Evolutionary conservation across 768 basidiomycete genomes (phyloP).

Genomic region (Inosperma sp.): DNA sequence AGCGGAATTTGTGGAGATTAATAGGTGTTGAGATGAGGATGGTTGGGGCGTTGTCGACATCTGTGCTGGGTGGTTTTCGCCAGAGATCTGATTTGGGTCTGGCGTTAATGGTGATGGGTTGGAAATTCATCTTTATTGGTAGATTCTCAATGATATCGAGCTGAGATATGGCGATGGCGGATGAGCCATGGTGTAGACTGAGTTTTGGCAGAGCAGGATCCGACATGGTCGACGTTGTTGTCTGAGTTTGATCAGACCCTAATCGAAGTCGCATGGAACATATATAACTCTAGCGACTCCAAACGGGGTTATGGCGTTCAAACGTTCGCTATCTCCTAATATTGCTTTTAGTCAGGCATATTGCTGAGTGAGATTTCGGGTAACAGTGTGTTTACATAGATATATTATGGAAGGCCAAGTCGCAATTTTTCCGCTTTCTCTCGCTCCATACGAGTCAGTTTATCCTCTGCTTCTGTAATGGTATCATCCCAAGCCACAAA

Average conservation of each 20-base stretch:
- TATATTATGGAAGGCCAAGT: conserved; percentile 50
- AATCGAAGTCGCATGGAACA: background rate
- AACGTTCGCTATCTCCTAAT: no score
- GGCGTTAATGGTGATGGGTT: conserved; percentile 23
- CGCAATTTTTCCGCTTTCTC: conserved; percentile 55
- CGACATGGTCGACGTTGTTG: conserved; percentile 6
- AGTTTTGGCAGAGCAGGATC: conserved; percentile 20
- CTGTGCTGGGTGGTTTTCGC: conserved; percentile 29
- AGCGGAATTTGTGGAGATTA: conserved; percentile 28
- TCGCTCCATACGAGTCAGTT: conserved; percentile 52
- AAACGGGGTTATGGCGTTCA: no score
- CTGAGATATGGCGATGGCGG: conserved; percentile 30
- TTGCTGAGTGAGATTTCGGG: no score
- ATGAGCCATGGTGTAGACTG: conserved; percentile 30
- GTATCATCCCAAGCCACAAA: conserved; percentile 85
- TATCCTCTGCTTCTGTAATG: conserved; percentile 61
- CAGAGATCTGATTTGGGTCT: conserved; percentile 30
- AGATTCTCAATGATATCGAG: conserved; percentile 11
- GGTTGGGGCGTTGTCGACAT: conserved; percentile 30
- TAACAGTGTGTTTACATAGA: background rate
- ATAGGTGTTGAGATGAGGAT: conserved; percentile 26
- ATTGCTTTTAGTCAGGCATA: no score
- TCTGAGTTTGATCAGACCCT: background rate
- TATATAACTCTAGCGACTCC: background rate
- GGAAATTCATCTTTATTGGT: conserved; percentile 22